Conservation (phyloP, 805 yeast species). For the Peterozyma toletana region DNA sequence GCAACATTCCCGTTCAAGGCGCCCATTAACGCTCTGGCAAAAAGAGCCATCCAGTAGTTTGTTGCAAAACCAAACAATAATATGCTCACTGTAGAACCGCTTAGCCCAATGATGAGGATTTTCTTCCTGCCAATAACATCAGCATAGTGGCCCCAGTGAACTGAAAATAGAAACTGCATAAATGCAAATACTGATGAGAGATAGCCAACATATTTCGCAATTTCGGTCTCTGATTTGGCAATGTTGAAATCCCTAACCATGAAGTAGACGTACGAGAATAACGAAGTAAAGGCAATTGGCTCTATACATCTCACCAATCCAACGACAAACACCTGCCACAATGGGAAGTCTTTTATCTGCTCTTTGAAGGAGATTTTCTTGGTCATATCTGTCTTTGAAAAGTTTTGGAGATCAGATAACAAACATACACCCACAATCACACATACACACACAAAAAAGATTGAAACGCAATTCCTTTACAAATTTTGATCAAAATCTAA, state of each 20-base stretch:
- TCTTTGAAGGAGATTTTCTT: constrained; percentile 26
- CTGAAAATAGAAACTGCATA: constrained; percentile 47
- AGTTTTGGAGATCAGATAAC: too few relatives aligned
- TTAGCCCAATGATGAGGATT: constrained; percentile 40
- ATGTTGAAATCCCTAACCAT: constrained; percentile 52
- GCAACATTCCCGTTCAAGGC: constrained; percentile 55
- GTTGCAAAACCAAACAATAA: constrained; percentile 46
- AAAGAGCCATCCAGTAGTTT: constrained; percentile 43
- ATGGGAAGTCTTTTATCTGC: constrained; percentile 49
- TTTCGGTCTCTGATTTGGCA: constrained; percentile 40
- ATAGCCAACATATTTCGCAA: constrained; percentile 55
- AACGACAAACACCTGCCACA: constrained; percentile 33
- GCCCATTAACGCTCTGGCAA: constrained; percentile 47
- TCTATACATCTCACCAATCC: constrained; percentile 45
- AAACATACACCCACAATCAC: too few relatives aligned
- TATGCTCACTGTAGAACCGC: constrained; percentile 40
- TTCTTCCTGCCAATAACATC: constrained; percentile 51
- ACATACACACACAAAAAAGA: too few relatives aligned
- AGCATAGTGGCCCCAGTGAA: constrained; percentile 51
- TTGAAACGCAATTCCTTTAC: too few relatives aligned
- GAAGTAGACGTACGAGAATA: constrained; percentile 56
- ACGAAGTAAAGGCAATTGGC: constrained; percentile 54
- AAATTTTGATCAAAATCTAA: too few relatives aligned
- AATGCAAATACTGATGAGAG: constrained; percentile 53
- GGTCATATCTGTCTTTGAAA: not conserved